Evolutionary conservation across 164 flowering plant genomes (phyloP).

Genomic region (Litsea cubeba): DNA sequence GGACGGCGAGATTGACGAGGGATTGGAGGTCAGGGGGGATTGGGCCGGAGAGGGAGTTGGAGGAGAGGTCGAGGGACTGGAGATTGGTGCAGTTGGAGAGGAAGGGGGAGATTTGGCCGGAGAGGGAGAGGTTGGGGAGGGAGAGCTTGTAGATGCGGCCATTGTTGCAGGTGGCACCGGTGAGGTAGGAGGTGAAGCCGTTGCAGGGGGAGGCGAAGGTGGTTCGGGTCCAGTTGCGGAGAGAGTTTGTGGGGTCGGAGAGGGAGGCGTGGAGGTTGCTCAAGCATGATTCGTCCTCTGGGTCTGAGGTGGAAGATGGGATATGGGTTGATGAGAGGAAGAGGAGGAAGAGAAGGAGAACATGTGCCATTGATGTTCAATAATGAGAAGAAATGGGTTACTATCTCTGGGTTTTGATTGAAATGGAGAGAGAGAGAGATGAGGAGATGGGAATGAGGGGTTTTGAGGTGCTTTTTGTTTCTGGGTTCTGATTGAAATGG

Average conservation of each 20-base stretch:
- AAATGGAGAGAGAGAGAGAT: too few relatives aligned
- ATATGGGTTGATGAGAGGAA: neutral
- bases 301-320: slow-evolving; percentile 37
- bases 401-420: neutral
- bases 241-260: slow-evolving; percentile 53
- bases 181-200: slow-evolving; percentile 74
- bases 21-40: slow-evolving; percentile 66
- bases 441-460: too few relatives aligned
- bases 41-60: slow-evolving; percentile 64
- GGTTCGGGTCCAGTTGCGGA: slow-evolving; percentile 69
- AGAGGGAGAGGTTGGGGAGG: slow-evolving; percentile 55
- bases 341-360: neutral
- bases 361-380: neutral
- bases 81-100: slow-evolving; percentile 85
- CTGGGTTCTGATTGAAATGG: too few relatives aligned
- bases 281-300: slow-evolving; percentile 72
- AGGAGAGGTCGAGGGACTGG: slow-evolving; percentile 86
- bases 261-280: slow-evolving; percentile 44
- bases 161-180: slow-evolving; percentile 93
- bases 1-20: slow-evolving; percentile 78
- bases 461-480: too few relatives aligned
- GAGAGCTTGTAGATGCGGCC: slow-evolving; percentile 91
- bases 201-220: slow-evolving; percentile 66
- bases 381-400: neutral
- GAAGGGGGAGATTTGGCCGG: slow-evolving; percentile 75